phyloP scores from a whole-genome alignment of 1,284 basidiomycete genomes.

The Athelia psychrophila region DNA sequence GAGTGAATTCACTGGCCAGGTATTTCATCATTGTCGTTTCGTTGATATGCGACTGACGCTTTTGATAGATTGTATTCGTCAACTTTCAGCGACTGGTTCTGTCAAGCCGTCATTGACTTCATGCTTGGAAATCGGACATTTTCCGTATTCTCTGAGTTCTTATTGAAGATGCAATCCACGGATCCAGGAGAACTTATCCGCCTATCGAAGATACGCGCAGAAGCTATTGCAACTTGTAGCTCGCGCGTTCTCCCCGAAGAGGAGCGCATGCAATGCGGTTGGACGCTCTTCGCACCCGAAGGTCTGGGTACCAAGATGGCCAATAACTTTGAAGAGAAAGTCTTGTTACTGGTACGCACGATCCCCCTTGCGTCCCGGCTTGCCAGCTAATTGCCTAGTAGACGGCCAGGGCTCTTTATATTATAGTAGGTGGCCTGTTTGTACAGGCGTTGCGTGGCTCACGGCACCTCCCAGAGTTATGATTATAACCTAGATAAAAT shows the following conservation, averaged over 20 bases:
- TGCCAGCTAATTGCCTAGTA: constrained; percentile 20
- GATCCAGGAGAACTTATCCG: constrained; percentile 89
- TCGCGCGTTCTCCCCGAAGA: constrained; percentile 80
- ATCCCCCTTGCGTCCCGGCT: constrained; percentile 4
- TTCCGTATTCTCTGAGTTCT: constrained; percentile 89
- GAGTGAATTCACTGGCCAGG: constrained; percentile 87
- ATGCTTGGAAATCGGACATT: constrained; percentile 84
- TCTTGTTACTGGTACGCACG: constrained; percentile 75
- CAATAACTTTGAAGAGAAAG: constrained; percentile 89
- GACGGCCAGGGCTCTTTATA: constrained; percentile 65
- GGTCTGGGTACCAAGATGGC: constrained; percentile 71
- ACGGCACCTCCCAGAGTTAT: constrained; percentile 56
- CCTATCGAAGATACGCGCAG: constrained; percentile 83
- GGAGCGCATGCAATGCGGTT: constrained; percentile 80
- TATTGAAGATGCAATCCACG: constrained; percentile 80
- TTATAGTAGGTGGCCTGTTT: constrained; percentile 44
- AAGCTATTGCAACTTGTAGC: constrained; percentile 87
- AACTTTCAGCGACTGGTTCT: constrained; percentile 94
- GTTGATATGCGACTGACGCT: constrained; percentile 5
- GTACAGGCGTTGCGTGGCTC: constrained; percentile 3
- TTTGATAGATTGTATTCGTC: constrained; percentile 72
- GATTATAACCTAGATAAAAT: constrained; percentile 92
- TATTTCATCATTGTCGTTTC: constrained; percentile 16
- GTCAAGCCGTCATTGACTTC: constrained; percentile 92
- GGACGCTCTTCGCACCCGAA: constrained; percentile 89